phyloP scores from a whole-genome alignment of 2,329 filamentous ascomycete genomes.

The Fusarium irregulare region DNA sequence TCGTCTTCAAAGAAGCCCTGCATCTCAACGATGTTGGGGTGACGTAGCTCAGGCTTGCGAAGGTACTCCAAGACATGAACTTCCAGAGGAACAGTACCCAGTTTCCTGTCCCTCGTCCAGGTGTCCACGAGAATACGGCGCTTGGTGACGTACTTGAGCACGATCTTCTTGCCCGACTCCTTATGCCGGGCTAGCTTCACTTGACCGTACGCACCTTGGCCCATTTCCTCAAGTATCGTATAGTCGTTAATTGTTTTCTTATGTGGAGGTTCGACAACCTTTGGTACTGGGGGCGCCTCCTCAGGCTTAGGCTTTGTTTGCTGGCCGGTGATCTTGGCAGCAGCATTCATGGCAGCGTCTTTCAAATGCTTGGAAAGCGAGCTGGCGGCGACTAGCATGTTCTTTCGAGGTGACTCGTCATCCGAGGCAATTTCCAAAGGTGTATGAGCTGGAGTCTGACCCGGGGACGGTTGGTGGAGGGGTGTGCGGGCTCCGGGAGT shows the following conservation, averaged over 20 bases:
- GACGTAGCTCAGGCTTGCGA: constrained; percentile 74
- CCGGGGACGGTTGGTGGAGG: constrained; percentile 81
- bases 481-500: constrained; percentile 75
- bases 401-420: constrained; percentile 58
- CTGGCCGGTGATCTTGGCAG: constrained; percentile 63
- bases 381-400: constrained; percentile 56
- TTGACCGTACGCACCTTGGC: constrained; percentile 96
- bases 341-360: constrained; percentile 66
- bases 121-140: constrained; percentile 96
- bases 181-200: constrained; percentile 94
- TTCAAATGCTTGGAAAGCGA: constrained; percentile 67
- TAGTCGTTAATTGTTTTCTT: constrained; percentile 94
- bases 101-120: constrained; percentile 91
- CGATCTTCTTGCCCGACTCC: constrained; percentile 82
- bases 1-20: constrained; percentile 81
- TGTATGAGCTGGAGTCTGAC: constrained; percentile 71
- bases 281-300: constrained; percentile 51
- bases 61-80: constrained; percentile 97
- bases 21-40: constrained; percentile 80
- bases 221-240: constrained; percentile 95
- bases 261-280: constrained; percentile 54
- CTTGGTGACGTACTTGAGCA: constrained; percentile 98
- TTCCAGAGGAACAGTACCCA: constrained; percentile 95
- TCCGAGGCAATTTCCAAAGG: constrained; percentile 68
- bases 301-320: constrained; percentile 48